Evolutionary conservation across 2,329 filamentous ascomycete genomes (phyloP), one percentile per base, ranked within the genome.

Genomic region (Calonectria multiphialidica): DNA sequence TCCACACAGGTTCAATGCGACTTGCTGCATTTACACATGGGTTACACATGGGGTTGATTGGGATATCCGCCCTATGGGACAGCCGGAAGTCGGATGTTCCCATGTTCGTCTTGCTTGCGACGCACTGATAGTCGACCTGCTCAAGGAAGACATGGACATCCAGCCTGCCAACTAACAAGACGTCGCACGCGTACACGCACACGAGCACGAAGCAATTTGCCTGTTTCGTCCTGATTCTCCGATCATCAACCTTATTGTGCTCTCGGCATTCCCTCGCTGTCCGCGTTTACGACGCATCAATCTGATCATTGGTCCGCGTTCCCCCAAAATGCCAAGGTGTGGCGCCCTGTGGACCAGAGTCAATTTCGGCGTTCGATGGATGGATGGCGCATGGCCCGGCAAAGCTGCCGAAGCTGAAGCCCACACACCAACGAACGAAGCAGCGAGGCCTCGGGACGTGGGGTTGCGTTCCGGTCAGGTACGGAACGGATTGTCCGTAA

Each of bases 311-410:
- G 12, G 25, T n/a, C 55, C 65, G 65, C 25, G 25, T 23, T 28
- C 13, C 35, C 21, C 5, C n/a, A n/a, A n/a, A n/a, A 16, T 25
- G 53, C 40, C 28, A 28, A 57, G n/a, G 1, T 21, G 23, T 42
- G 53, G 53, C 50, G 50, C 42, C 53, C n/a, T 35, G 44, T 42
- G 28, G 40, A 2, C 12, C 44, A n/a, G 15, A 37, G 21, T 15
- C 45, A 25, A 67, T 55, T 44, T 64, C 55, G 37, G 42, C 35
- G 59, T 57, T 8, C 59, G 47, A 57, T 37, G 66, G 59, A 47
- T 8, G 49, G 47, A 57, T 37, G 66, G 66, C 66, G 66, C 57
- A 42, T 30, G 18, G 18, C 25, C 35, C 57, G 37, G 40, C 57
- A 45, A 45, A 62, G 57, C 57, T 44, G 15, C 57, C 57, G 33